These are phyloP conservation scores for Lophiotrema nucula DNA, from an alignment of 495 filamentous ascomycete species.

Conservation along the genomic window DNA sequence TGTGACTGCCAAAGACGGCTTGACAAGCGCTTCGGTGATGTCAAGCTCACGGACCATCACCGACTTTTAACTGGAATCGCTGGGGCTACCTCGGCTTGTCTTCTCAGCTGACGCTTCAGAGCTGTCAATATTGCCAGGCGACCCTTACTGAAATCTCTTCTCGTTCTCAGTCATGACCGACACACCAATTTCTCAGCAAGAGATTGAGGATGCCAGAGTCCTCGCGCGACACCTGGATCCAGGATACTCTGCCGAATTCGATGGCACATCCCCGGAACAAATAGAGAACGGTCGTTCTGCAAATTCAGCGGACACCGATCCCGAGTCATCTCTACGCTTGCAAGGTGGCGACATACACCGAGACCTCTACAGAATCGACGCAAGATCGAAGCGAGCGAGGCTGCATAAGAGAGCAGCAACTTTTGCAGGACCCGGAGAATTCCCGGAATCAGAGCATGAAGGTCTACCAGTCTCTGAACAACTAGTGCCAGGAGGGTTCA, in stretches of 20 bases:
- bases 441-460: constrained; percentile 18
- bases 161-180: constrained; percentile 19
- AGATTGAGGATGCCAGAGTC: constrained; percentile 38
- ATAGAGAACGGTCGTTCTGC: constrained; percentile 10
- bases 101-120: no score
- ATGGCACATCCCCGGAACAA: constrained; percentile 20
- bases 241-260: constrained; percentile 45
- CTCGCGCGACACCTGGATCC: constrained; percentile 46
- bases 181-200: constrained; percentile 3
- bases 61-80: background rate
- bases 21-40: constrained; percentile 15
- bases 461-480: constrained; percentile 51
- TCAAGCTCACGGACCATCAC: constrained; percentile 27
- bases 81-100: no score
- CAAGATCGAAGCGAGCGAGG: constrained; percentile 43
- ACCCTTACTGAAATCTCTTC: no score
- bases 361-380: constrained; percentile 63
- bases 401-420: constrained; percentile 56
- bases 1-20: background rate
- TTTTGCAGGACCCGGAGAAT: constrained; percentile 50
- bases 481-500: constrained; percentile 60
- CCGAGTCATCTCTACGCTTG: constrained; percentile 59
- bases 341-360: constrained; percentile 69
- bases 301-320: background rate
- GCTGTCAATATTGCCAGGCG: no score